Base-by-base conservation (phyloP, 371 early-diverging fungal genomes). In the Mucor velutinosus region DNA sequence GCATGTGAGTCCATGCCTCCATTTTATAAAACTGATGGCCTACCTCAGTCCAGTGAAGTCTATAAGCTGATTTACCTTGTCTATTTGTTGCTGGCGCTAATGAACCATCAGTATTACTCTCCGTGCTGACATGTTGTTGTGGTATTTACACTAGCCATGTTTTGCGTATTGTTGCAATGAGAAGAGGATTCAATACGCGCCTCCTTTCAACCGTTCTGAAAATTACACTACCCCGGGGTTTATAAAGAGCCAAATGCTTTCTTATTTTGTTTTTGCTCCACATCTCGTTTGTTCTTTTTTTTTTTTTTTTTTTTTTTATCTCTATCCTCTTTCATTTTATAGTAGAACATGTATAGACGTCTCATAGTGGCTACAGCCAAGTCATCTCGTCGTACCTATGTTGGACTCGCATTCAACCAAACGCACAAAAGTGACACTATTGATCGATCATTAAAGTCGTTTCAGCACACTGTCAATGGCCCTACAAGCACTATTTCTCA, bases 41-140 rank as follows among this genome's bases (percentile, higher is more conserved):
- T 77, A 87, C 88, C 77, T 84, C 25, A 86, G 66, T 32, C 69
- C 70, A 21, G 87, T 83, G 64, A 88, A 75, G 11, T 80, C 71
- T 69, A 80, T 76, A 55, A 89, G 77, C 67, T 86, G 82, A 25
- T 70, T 71, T 6, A 85, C 72, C 64, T 84, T 87, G 47, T 87
- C 85, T 27, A 68, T 62, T 66, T 84, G 82, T 23, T 70, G 65
- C 53, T 70, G 62, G 57, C 47, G 57, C 57, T 65, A 47, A 51
- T 43, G 11, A 51, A 21, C 21, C 11, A 23, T 23, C 14, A 27
- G 23, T 25, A 53, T 27, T 25, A 10, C 14, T 14, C 14, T 14
- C 25, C 8, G 10, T 25, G 15, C n/a, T n/a, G 49, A 41, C 30
- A 45, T 32, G 8, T 15, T 27, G 37, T 15, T 53, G 4, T n/a